Conservation (phyloP, 768 basidiomycete species). For the Dioszegia hungarica region DNA sequence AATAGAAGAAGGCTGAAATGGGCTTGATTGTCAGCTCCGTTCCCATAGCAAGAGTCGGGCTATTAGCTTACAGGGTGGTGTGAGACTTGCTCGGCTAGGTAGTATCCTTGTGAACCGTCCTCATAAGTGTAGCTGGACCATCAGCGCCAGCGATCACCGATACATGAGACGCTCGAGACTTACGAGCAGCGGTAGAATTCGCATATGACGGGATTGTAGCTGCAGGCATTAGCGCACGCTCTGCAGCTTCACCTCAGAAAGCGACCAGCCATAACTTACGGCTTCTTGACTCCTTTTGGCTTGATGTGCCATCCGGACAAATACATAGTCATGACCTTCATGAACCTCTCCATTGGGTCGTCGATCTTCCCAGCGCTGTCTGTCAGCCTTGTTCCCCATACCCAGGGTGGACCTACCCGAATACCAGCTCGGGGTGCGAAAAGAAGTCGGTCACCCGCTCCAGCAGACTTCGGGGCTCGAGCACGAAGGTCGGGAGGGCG, state of each 20-base stretch:
- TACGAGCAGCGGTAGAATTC: constrained; percentile 97
- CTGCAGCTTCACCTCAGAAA: background rate
- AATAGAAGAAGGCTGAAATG: constrained; percentile 85
- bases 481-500: constrained; percentile 72
- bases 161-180: no score
- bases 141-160: no score
- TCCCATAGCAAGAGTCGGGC: background rate
- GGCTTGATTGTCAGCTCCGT: constrained; percentile 25
- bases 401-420: constrained; percentile 22
- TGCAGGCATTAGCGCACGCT: constrained; percentile 41
- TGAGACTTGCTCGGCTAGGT: constrained; percentile 89
- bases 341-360: constrained; percentile 83
- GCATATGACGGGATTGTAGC: constrained; percentile 94
- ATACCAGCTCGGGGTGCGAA: constrained; percentile 85
- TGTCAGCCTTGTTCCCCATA: background rate
- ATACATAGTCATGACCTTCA: constrained; percentile 87
- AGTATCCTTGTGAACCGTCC: constrained; percentile 88
- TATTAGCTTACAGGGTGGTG: constrained; percentile 37
- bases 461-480: constrained; percentile 94
- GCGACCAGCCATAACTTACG: constrained; percentile 66
- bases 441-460: constrained; percentile 99
- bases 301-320: constrained; percentile 99
- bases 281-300: constrained; percentile 98
- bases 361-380: constrained; percentile 70
- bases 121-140: constrained; percentile 88